Base-by-base conservation (phyloP, 371 early-diverging fungal genomes). In the Mortierella sp. region DNA sequence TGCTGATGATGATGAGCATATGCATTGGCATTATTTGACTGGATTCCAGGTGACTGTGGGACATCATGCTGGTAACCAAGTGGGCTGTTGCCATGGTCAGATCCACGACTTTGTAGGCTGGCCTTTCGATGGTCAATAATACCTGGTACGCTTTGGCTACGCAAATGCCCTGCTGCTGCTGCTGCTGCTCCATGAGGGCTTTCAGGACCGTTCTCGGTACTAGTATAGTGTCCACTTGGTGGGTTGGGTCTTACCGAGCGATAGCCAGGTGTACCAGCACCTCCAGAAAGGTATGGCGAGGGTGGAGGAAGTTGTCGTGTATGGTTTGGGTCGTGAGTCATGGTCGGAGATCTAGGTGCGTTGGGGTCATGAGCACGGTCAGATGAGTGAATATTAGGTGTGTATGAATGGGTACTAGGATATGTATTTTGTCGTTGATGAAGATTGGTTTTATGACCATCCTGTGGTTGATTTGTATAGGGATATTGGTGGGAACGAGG, bases 81-180 rank as follows among this genome's bases (percentile, higher is more conserved):
- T 6, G 64, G 64, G 42, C 60, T 59, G 42, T 47, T 54, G 5
- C 62, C 45, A 45, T 59, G 53, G 17, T 64, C 61, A 10, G 65
- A 37, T 8, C 37, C 71, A 9, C 54, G 64, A 22, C 64, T 49
- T 26, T 34, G 61, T 2, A 68, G 35, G 34, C 64, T 58, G 15
- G 54, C n/a, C 29, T 59, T 60, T 7, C 62, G 37, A 26, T 55
- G 66, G 32, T 72, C 72, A 15, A 65, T 40, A 19, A 61, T 32
- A 6, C 65, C 53, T 23, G 72, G 60, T 19, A 61, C 66, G 32
- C 72, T 72, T 2, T 66, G 72, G 72, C 51, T 65, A 13, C 62
- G 72, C 22, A 34, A 43, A 55, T 72, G 61, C 8, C 62, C 66
- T 19, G 61, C 60, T 29, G 43, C 23, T 28, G 15, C 55, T 12